Conservation (phyloP, 2,329 filamentous ascomycete genomes). For the Dactylellina haptotyla region DNA sequence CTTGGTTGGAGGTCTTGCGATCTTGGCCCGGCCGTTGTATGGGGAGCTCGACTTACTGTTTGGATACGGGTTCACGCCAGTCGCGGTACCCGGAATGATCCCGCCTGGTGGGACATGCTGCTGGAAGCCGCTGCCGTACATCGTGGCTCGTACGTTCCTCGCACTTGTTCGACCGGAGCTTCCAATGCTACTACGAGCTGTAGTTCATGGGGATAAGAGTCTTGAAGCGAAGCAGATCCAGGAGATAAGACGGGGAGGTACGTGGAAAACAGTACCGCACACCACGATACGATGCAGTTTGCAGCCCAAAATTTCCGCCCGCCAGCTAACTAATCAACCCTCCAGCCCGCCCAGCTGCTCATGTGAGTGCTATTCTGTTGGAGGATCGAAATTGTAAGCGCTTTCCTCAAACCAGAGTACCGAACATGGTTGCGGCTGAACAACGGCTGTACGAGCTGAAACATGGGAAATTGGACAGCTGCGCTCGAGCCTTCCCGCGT, state of each 20-base stretch:
- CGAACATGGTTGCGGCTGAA: conserved; percentile 46
- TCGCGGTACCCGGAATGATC: conserved; percentile 50
- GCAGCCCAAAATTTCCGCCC: conserved; percentile 5
- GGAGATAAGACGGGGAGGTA: conserved; percentile 36
- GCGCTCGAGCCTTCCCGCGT: conserved; percentile 46
- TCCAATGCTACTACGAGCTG: conserved; percentile 10
- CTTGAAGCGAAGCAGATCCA: conserved; percentile 17
- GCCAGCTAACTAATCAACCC: too few species aligned
- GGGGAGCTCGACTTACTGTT: conserved; percentile 45
- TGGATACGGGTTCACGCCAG: conserved; percentile 52
- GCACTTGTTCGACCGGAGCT: conserved; percentile 34
- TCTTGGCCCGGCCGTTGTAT: not conserved
- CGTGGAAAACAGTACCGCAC: conserved; percentile 19
- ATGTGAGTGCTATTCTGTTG: conserved; percentile 16
- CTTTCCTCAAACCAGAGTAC: conserved; percentile 43
- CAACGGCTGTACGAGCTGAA: conserved; percentile 46
- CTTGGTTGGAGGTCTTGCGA: too few species aligned
- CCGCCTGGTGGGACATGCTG: conserved; percentile 47
- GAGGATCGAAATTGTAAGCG: conserved; percentile 53
- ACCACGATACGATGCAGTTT: not conserved
- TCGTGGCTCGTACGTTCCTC: conserved; percentile 28
- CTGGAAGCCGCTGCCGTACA: conserved; percentile 54
- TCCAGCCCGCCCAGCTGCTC: conserved; percentile 16
- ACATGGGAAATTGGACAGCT: conserved; percentile 49
- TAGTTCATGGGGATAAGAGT: conserved; percentile 43